phyloP scores from a whole-genome alignment of 139 green algal species.

The Mesotaenium endlicherianum region DNA sequence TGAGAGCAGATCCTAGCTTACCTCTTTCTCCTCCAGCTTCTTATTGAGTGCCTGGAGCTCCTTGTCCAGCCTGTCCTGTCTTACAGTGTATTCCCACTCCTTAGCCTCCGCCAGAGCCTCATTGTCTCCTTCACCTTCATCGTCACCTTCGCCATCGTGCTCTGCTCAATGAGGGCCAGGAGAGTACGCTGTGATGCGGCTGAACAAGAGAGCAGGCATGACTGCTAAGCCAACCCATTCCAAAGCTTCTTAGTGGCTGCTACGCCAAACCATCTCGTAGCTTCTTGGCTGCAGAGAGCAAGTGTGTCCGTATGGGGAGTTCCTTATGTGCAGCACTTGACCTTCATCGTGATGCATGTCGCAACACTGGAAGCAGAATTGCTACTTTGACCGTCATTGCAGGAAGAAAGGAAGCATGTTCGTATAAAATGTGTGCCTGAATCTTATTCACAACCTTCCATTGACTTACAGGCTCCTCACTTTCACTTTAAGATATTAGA shows the following conservation, averaged over 20 bases:
- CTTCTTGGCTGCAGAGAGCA: neutral
- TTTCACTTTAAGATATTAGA: neutral
- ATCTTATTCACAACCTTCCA: neutral
- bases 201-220: neutral
- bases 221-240: neutral
- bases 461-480: neutral
- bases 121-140: neutral
- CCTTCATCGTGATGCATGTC: neutral
- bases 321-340: neutral
- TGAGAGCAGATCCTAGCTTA: no score
- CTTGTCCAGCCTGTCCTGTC: neutral
- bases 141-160: neutral
- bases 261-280: neutral
- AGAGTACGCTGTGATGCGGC: neutral
- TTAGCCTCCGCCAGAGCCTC: neutral
- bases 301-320: neutral
- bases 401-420: neutral
- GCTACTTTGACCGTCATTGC: neutral
- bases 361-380: neutral
- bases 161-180: neutral
- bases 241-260: neutral
- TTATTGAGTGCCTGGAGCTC: constrained; percentile 12
- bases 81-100: neutral
- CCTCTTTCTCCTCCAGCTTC: constrained; percentile 30
- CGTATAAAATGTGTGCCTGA: neutral